Evolutionary conservation across 441 rosid species (phyloP).

Genomic region (Theobroma grandiflorum): DNA sequence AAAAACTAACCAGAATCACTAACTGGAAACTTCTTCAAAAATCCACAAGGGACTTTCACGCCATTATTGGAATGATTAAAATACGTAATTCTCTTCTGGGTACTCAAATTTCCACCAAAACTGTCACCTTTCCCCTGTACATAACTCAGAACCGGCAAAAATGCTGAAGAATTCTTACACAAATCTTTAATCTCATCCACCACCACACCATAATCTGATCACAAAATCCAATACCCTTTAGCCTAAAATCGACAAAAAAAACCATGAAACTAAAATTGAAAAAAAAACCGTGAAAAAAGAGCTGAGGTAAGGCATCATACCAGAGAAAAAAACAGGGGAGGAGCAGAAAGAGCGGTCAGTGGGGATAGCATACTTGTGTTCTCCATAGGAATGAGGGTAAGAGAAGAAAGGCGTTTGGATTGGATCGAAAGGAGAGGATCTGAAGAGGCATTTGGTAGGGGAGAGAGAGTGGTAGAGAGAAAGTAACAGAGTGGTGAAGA

Average conservation of each 20-base stretch:
- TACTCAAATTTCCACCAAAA: conserved; percentile 77
- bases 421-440: conserved; percentile 86
- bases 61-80: conserved; percentile 49
- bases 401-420: conserved; percentile 71
- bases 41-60: conserved; percentile 78
- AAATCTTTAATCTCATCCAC: conserved; percentile 62
- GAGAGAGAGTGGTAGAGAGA: conserved; percentile 61
- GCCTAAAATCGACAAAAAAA: conserved; percentile 10
- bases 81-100: conserved; percentile 63
- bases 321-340: conserved; percentile 72
- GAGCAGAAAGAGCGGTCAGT: conserved; percentile 78
- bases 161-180: conserved; percentile 39
- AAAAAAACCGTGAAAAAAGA: background rate
- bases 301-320: conserved; percentile 32
- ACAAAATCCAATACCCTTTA: background rate
- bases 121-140: conserved; percentile 46
- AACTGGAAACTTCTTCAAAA: conserved; percentile 69
- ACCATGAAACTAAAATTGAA: conserved; percentile 4
- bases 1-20: conserved; percentile 63
- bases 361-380: conserved; percentile 79
- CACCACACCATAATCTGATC: conserved; percentile 70
- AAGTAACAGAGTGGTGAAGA: conserved; percentile 58
- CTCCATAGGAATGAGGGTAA: conserved; percentile 80
- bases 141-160: conserved; percentile 55
- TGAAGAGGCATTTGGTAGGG: conserved; percentile 70